phyloP scores from a whole-genome alignment of 2,329 filamentous ascomycete genomes.

The Colletotrichum chlorophyti region DNA sequence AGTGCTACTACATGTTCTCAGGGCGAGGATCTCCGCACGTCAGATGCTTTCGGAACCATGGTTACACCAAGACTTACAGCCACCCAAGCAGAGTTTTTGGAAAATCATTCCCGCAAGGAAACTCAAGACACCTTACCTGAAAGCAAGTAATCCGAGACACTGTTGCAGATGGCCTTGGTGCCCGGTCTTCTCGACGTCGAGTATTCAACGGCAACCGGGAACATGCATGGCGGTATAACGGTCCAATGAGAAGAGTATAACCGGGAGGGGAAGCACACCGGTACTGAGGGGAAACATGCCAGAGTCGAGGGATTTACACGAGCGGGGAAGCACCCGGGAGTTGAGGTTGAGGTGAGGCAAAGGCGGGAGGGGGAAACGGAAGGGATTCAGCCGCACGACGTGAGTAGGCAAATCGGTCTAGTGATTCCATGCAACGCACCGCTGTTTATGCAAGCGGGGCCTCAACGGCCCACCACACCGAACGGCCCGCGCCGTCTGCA shows the following conservation, averaged over 20 bases:
- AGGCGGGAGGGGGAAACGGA: not conserved
- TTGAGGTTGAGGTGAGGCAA: no score
- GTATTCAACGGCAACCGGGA: not conserved
- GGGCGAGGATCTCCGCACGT: no score
- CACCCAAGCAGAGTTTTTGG: no score
- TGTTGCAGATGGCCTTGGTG: not conserved
- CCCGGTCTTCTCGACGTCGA: not conserved
- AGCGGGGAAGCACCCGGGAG: not conserved
- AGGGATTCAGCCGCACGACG: not conserved
- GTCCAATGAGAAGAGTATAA: no score
- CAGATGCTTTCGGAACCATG: no score
- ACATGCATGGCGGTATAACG: constrained; percentile 4
- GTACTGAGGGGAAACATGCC: no score
- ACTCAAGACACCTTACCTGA: no score
- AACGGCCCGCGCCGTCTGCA: constrained; percentile 16
- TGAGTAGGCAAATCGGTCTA: not conserved
- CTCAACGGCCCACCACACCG: not conserved
- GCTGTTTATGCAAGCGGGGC: not conserved
- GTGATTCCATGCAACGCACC: not conserved
- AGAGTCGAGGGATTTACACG: no score
- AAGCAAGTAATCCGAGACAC: not conserved
- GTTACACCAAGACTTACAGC: no score
- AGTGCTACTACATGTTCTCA: no score
- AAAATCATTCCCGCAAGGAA: no score
- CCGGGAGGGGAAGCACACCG: no score